Evolutionary conservation across 2,329 filamentous ascomycete species (phyloP).

Genomic region (Ambrosiella beaveri): DNA sequence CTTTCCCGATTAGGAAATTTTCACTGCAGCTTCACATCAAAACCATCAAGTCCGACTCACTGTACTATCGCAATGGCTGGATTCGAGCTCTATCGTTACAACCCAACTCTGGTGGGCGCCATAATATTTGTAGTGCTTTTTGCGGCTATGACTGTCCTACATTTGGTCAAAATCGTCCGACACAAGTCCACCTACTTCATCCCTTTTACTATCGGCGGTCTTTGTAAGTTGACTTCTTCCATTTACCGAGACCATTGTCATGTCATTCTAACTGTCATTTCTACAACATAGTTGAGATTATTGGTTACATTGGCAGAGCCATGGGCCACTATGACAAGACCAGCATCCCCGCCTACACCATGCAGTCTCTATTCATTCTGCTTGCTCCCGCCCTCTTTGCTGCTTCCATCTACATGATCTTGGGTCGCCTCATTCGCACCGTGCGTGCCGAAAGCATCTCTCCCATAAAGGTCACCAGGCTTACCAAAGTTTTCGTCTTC

Average conservation of each 20-base stretch:
- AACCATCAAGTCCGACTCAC: not conserved
- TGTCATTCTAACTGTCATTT: slow-evolving; percentile 4
- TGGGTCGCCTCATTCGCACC: slow-evolving; percentile 26
- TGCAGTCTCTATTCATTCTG: slow-evolving; percentile 28
- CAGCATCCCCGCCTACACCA: slow-evolving; percentile 22
- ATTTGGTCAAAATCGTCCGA: slow-evolving; percentile 23
- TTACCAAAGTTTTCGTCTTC: slow-evolving; percentile 37
- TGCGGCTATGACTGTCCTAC: slow-evolving; percentile 22
- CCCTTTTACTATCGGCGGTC: slow-evolving; percentile 29
- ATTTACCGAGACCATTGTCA: not conserved
- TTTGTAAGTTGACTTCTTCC: slow-evolving; percentile 24
- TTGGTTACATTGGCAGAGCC: slow-evolving; percentile 15
- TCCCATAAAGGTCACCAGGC: slow-evolving; percentile 22
- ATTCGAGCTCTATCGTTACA: slow-evolving; percentile 27
- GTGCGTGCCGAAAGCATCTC: slow-evolving; percentile 22
- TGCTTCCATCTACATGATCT: slow-evolving; percentile 34
- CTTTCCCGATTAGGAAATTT: too few relatives aligned
- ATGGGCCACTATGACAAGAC: slow-evolving; percentile 17
- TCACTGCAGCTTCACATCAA: not conserved
- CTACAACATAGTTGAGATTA: slow-evolving; percentile 18
- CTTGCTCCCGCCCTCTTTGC: slow-evolving; percentile 32
- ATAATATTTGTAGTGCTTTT: slow-evolving; percentile 27
- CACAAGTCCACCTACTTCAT: slow-evolving; percentile 16
- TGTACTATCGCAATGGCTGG: not conserved
- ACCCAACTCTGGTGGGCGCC: slow-evolving; percentile 28